Conservation (phyloP, 2,329 filamentous ascomycete species). For the Colletotrichum sp. region DNA sequence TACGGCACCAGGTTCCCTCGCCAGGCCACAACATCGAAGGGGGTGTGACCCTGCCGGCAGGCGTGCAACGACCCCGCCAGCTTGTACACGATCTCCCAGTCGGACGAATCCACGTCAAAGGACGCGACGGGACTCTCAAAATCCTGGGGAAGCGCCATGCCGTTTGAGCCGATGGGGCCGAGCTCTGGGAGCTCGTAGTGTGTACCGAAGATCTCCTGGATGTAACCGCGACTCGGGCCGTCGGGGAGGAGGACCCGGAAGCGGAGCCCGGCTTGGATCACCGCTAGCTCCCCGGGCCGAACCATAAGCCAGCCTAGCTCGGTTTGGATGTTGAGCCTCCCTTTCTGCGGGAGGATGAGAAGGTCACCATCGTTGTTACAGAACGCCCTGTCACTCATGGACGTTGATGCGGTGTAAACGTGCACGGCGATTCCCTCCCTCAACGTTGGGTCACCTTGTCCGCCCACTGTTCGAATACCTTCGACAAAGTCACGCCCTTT, state of each 20-base stretch:
- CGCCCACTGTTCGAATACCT: background rate
- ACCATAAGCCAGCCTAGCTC: slow-evolving; percentile 42
- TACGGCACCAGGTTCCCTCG: slow-evolving; percentile 60
- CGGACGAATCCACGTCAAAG: background rate
- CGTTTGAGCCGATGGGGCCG: slow-evolving; percentile 66
- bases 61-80: slow-evolving; percentile 64
- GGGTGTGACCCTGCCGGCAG: slow-evolving; percentile 54
- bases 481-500: background rate
- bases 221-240: slow-evolving; percentile 61
- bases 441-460: background rate
- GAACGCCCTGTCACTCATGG: slow-evolving; percentile 49
- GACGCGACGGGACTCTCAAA: slow-evolving; percentile 62
- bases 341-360: slow-evolving; percentile 67
- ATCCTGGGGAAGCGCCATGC: slow-evolving; percentile 49
- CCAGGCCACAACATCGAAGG: background rate
- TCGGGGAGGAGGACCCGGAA: slow-evolving; percentile 61
- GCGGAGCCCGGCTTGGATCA: slow-evolving; percentile 50
- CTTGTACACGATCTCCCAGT: background rate
- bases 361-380: slow-evolving; percentile 68
- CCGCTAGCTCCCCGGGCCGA: slow-evolving; percentile 66
- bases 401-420: slow-evolving; percentile 26
- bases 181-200: slow-evolving; percentile 67
- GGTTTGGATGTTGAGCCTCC: slow-evolving; percentile 67
- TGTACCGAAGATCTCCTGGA: slow-evolving; percentile 68
- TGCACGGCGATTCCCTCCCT: background rate